Percentiles rank a stretch among this genome's conserved stretches.
Evolutionary conservation across 306 rosid genomes (phyloP).

Genomic region (Astragalus membranaceus): DNA sequence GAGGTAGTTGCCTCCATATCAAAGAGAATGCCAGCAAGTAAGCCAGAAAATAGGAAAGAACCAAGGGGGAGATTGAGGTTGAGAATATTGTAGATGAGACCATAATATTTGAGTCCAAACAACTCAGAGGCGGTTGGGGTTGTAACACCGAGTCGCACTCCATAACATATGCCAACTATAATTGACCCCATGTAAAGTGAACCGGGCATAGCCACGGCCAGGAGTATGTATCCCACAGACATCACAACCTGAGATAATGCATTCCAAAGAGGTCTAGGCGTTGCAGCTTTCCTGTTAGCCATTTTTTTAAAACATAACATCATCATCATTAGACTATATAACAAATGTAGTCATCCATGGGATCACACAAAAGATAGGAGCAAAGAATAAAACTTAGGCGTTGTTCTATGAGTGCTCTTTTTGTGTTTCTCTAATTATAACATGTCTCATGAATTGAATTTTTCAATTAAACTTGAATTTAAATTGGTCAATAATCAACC

Average conservation of each 20-base stretch:
- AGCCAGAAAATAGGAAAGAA: constrained; percentile 34
- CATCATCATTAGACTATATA: too few relatives aligned
- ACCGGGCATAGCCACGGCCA: constrained; percentile 36
- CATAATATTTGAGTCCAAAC: constrained; percentile 35
- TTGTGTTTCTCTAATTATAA: too few relatives aligned
- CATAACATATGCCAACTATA: constrained; percentile 30
- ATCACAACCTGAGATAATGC: constrained; percentile 26
- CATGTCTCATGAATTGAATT: too few relatives aligned
- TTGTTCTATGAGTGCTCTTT: too few relatives aligned
- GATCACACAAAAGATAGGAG: too few relatives aligned
- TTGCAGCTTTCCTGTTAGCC: constrained; percentile 12
- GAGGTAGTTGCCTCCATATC: constrained; percentile 28
- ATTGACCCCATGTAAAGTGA: constrained; percentile 31
- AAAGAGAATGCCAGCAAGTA: constrained; percentile 31
- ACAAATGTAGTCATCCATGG: too few relatives aligned
- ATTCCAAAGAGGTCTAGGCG: constrained; percentile 29
- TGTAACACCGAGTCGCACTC: constrained; percentile 21
- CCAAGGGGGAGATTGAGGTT: constrained; percentile 35
- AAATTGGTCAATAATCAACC: too few relatives aligned
- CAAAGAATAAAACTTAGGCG: too few relatives aligned
- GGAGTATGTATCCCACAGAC: constrained; percentile 15
- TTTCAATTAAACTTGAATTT: too few relatives aligned
- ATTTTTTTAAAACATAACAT: too few relatives aligned
- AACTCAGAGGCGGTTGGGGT: constrained; percentile 32
- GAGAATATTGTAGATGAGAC: constrained; percentile 31